Evolutionary conservation across 2,329 filamentous ascomycete species (phyloP).

Genomic region (Tympanopsis confertula): DNA sequence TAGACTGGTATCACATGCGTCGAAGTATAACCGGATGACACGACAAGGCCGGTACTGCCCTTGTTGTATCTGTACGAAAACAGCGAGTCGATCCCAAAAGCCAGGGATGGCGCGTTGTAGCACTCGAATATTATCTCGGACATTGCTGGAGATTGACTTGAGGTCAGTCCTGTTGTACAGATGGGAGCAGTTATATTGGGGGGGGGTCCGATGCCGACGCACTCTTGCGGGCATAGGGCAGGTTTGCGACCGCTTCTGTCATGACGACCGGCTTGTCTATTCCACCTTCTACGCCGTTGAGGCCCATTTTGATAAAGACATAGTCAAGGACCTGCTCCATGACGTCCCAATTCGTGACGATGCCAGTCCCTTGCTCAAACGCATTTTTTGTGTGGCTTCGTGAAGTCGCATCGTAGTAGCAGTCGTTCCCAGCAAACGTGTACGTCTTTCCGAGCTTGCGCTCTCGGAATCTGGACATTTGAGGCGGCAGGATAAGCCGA

Average conservation of each 20-base stretch:
- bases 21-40: slow-evolving; percentile 85
- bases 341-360: slow-evolving; percentile 95
- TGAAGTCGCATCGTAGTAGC: slow-evolving; percentile 87
- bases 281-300: slow-evolving; percentile 60
- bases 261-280: slow-evolving; percentile 84
- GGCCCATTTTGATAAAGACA: slow-evolving; percentile 82
- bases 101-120: slow-evolving; percentile 78
- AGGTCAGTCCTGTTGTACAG: too few species aligned
- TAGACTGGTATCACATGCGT: slow-evolving; percentile 92
- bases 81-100: slow-evolving; percentile 90
- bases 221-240: slow-evolving; percentile 83
- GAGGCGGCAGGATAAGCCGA: slow-evolving; percentile 68
- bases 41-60: slow-evolving; percentile 74
- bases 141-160: slow-evolving; percentile 54
- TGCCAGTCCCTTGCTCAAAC: slow-evolving; percentile 80
- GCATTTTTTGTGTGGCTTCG: slow-evolving; percentile 80
- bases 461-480: slow-evolving; percentile 91
- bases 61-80: slow-evolving; percentile 92
- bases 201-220: slow-evolving; percentile 22
- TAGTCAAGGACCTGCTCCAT: slow-evolving; percentile 94
- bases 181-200: background rate
- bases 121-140: slow-evolving; percentile 95
- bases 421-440: slow-evolving; percentile 82
- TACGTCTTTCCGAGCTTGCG: slow-evolving; percentile 87
- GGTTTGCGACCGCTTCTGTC: slow-evolving; percentile 88